These are phyloP conservation scores for Zelopaecilomyces penicillatus DNA, from an alignment of 2,329 filamentous ascomycete genomes.

Conservation along the genomic window DNA sequence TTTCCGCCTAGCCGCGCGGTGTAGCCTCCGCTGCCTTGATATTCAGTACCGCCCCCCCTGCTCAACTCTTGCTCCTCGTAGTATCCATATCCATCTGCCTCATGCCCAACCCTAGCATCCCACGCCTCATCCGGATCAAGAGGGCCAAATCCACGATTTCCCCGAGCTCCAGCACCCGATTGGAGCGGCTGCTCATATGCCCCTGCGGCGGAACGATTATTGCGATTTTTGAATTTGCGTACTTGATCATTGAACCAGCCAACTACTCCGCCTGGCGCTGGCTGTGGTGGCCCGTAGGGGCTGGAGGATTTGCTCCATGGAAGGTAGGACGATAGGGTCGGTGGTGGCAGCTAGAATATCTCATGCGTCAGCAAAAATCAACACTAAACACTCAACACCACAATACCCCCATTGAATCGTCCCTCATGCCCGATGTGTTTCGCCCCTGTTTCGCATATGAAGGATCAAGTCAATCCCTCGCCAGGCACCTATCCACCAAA, in stretches of 20 bases:
- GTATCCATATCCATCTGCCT: constrained; percentile 60
- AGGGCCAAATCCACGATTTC: constrained; percentile 52
- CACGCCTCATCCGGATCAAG: constrained; percentile 80
- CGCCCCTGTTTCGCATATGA: too few species aligned
- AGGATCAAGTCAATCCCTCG: too few species aligned
- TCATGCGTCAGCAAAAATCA: background rate
- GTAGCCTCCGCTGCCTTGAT: constrained; percentile 33
- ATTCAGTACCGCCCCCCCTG: constrained; percentile 26
- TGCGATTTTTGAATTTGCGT: constrained; percentile 54
- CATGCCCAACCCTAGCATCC: constrained; percentile 70
- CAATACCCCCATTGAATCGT: too few species aligned
- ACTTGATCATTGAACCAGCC: constrained; percentile 67
- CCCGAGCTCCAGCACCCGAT: constrained; percentile 29
- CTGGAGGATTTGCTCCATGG: constrained; percentile 53
- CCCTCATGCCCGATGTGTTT: too few species aligned
- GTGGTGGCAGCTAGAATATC: constrained; percentile 53
- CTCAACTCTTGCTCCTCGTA: constrained; percentile 73
- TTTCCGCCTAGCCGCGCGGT: constrained; percentile 39
- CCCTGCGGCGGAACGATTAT: constrained; percentile 57
- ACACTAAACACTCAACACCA: too few species aligned
- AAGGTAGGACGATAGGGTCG: constrained; percentile 58
- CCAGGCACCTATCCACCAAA: too few species aligned
- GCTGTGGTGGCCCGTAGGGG: constrained; percentile 41
- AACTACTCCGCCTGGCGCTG: constrained; percentile 53
- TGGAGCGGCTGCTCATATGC: constrained; percentile 58